Evolutionary conservation across 306 rosid genomes (phyloP).

Genomic region (Prunus davidiana): DNA sequence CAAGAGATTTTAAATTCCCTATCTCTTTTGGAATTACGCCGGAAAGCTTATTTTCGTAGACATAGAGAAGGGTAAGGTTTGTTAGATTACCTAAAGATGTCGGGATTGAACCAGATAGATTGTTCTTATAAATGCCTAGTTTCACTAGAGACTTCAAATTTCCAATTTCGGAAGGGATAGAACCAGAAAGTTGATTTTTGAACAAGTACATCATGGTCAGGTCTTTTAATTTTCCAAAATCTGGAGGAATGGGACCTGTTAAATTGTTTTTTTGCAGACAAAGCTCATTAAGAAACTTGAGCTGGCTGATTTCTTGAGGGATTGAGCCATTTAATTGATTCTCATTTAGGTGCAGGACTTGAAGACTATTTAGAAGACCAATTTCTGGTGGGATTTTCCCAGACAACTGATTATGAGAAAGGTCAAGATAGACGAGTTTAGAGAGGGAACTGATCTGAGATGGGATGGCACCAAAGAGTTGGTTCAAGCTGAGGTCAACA

Average conservation of each 20-base stretch:
- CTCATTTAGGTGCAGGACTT: too few relatives aligned
- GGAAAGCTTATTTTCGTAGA: not conserved
- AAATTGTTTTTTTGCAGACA: not conserved
- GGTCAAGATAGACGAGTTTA: too few relatives aligned
- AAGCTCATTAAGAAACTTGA: too few relatives aligned
- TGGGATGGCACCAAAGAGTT: too few relatives aligned
- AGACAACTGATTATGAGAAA: too few relatives aligned
- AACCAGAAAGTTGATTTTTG: not conserved
- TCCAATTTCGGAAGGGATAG: constrained; percentile 9
- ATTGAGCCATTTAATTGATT: too few relatives aligned
- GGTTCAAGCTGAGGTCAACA: too few relatives aligned
- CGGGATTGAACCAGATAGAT: constrained; percentile 18
- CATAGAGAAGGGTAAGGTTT: not conserved
- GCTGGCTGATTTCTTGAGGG: too few relatives aligned
- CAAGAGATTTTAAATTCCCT: not conserved
- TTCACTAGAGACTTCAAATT: not conserved
- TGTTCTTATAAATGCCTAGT: not conserved
- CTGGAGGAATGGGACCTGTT: constrained; percentile 14
- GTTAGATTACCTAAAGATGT: not conserved
- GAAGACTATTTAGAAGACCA: too few relatives aligned
- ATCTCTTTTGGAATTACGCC: constrained; percentile 3
- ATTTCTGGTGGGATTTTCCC: too few relatives aligned
- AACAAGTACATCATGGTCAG: not conserved
- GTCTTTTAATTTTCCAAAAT: not conserved
- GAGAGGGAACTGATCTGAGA: too few relatives aligned